phyloP scores from a whole-genome alignment of 2,329 filamentous ascomycete genomes.

The Ampelomyces quisqualis region DNA sequence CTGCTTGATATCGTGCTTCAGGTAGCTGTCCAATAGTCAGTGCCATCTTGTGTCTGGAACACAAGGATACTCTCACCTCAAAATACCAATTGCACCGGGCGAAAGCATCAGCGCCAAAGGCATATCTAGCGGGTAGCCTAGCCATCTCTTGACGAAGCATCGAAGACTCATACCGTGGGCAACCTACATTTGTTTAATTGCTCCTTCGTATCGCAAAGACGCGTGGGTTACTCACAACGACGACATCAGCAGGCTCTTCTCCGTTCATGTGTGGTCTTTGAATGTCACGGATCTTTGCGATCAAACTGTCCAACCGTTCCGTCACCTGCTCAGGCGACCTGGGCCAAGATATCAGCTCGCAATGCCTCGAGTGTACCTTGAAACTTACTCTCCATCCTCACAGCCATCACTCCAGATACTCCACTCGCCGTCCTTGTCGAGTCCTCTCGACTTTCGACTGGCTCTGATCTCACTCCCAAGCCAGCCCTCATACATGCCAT shows the following conservation, averaged over 20 bases:
- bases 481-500: constrained; percentile 83
- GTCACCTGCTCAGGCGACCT: constrained; percentile 67
- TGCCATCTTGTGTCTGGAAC: not conserved
- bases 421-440: constrained; percentile 60
- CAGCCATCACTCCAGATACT: constrained; percentile 92
- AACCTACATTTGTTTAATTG: constrained; percentile 48
- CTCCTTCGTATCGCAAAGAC: not conserved
- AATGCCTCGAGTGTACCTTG: not conserved
- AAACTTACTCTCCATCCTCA: constrained; percentile 69
- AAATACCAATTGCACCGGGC: constrained; percentile 77
- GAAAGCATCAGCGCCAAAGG: constrained; percentile 74
- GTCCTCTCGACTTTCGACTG: constrained; percentile 59
- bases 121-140: constrained; percentile 66
- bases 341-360: not conserved
- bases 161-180: constrained; percentile 84
- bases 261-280: constrained; percentile 50
- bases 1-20: constrained; percentile 74
- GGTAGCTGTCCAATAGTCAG: constrained; percentile 58
- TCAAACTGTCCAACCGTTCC: constrained; percentile 69
- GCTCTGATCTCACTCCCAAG: constrained; percentile 67
- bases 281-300: constrained; percentile 68
- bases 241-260: constrained; percentile 59
- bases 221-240: constrained; percentile 54
- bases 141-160: constrained; percentile 83
- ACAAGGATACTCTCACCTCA: constrained; percentile 61